Evolutionary conservation across 2,329 filamentous ascomycete species (phyloP), one percentile per base, ranked within the genome.

Genomic region (Monosporascus sp.): DNA sequence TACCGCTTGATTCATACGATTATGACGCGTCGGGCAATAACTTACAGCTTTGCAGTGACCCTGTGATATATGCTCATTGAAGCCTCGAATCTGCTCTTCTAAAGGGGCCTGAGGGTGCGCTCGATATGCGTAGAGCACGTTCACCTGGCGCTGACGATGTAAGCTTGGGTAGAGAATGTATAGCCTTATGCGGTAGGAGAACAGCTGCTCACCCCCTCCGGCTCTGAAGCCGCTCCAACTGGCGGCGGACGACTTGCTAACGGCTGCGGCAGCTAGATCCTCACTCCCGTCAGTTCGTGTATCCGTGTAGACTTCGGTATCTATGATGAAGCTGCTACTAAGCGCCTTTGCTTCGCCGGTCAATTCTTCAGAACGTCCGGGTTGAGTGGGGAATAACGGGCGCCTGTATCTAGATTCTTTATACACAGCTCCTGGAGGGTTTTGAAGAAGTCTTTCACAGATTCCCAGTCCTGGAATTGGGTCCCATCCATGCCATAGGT

Each of bases 91-190:
- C 45, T 72, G 71, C 18, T 71, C 70, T 46, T 67, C 64, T 4
- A 73, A 61, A 3, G 67, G 64, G 3, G 66, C 70, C 11, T 58
- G 14, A 1, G 60, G 60, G 49, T 73, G 71, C 0, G 67, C 65
- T 22, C 63, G 61, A 55, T 74, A 70, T 0, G 67, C 60, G 51
- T 73, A 67, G 25, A 74, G 65, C 5, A 70, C 63, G 51, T 73
- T 65, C 18, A 72, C 63, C 61, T 67, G 45, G 7, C 1, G 42
- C 3, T 14, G 18, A n/a, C 22, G 24, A 11, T 41, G 42, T 50
- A 37, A 14, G 46, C 27, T 6, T 42, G 20, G 9, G 44, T 3
- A 39, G 20, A 17, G 24, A 38, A 22, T 11, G 22, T 36, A 39
- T 6, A 31, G 27, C 27, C 27, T 6, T 38, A n/a, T 51, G 18